Evolutionary conservation across 1,139 yeast genomes (phyloP).

Genomic region (Candida mesenterica): DNA sequence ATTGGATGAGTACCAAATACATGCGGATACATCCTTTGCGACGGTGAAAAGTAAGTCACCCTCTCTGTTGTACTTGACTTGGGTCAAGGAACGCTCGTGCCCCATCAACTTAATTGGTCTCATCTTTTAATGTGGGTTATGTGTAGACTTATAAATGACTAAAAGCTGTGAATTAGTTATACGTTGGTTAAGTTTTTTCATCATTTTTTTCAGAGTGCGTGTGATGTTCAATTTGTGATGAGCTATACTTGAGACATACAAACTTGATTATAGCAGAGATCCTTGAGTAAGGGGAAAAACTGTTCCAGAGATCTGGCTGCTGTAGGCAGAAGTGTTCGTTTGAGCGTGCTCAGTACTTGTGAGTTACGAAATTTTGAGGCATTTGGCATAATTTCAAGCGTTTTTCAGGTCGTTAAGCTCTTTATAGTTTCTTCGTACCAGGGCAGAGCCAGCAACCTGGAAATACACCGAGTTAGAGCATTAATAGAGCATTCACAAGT

Average conservation of each 20-base stretch:
- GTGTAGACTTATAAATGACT: background rate
- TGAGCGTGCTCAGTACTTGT: too few relatives aligned
- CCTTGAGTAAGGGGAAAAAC: too few relatives aligned
- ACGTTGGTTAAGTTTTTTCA: constrained; percentile 7
- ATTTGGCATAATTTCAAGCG: too few relatives aligned
- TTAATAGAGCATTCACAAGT: too few relatives aligned
- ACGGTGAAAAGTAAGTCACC: constrained; percentile 93
- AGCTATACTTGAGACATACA: constrained; percentile 1
- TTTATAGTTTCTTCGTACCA: too few relatives aligned
- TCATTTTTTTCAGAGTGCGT: constrained; percentile 10
- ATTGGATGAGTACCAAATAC: constrained; percentile 91
- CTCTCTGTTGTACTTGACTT: constrained; percentile 90
- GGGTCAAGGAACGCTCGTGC: constrained; percentile 85
- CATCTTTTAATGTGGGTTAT: constrained; percentile 23
- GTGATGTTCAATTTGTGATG: constrained; percentile 7
- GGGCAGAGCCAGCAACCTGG: too few relatives aligned
- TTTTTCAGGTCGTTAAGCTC: too few relatives aligned
- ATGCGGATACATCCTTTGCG: constrained; percentile 85
- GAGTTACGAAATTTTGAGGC: too few relatives aligned
- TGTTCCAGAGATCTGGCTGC: too few relatives aligned
- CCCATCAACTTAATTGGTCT: constrained; percentile 65
- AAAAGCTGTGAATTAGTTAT: background rate
- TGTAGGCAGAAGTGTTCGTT: too few relatives aligned
- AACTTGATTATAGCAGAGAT: too few relatives aligned
- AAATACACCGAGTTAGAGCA: too few relatives aligned